Conservation (phyloP, 345 rosid species). For the Pistacia vera region DNA sequence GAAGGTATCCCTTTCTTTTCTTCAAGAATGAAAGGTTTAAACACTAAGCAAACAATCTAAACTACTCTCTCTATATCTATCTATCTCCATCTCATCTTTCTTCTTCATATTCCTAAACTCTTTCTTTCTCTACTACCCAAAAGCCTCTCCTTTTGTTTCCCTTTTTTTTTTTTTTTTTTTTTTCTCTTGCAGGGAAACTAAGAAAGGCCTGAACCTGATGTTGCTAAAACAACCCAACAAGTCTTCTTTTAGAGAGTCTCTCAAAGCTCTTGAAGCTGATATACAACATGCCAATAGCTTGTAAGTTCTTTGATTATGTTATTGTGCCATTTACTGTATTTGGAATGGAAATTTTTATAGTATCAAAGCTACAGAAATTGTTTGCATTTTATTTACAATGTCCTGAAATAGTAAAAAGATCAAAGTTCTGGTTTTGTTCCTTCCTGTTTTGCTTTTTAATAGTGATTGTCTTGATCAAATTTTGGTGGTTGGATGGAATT, state of each 20-base stretch:
- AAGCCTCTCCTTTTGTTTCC: conserved; percentile 1
- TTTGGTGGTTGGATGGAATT: conserved; percentile 14
- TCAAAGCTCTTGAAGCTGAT: conserved; percentile 66
- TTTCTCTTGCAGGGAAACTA: not conserved
- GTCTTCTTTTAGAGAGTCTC: conserved; percentile 58
- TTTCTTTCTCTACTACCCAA: conserved; percentile 15
- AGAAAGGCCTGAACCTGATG: conserved; percentile 42
- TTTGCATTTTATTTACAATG: conserved; percentile 6
- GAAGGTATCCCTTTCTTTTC: conserved; percentile 58
- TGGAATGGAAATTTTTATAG: not conserved
- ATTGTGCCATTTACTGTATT: not conserved
- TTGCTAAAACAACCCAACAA: conserved; percentile 46
- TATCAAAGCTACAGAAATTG: not conserved
- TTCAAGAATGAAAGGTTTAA: conserved; percentile 40
- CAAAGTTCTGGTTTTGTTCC: conserved; percentile 1
- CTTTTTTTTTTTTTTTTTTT: conserved; percentile 2
- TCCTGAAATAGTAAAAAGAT: not conserved
- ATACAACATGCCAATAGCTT: conserved; percentile 63
- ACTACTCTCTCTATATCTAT: conserved; percentile 10
- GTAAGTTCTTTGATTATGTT: conserved; percentile 33
- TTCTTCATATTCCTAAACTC: conserved; percentile 23
- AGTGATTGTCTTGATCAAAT: not conserved
- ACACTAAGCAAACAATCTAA: conserved; percentile 45
- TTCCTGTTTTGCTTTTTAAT: conserved; percentile 1
- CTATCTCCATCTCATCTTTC: conserved; percentile 12